Base-by-base conservation (phyloP, 2,329 filamentous ascomycete genomes). In the Trichoderma atrobrunneum region DNA sequence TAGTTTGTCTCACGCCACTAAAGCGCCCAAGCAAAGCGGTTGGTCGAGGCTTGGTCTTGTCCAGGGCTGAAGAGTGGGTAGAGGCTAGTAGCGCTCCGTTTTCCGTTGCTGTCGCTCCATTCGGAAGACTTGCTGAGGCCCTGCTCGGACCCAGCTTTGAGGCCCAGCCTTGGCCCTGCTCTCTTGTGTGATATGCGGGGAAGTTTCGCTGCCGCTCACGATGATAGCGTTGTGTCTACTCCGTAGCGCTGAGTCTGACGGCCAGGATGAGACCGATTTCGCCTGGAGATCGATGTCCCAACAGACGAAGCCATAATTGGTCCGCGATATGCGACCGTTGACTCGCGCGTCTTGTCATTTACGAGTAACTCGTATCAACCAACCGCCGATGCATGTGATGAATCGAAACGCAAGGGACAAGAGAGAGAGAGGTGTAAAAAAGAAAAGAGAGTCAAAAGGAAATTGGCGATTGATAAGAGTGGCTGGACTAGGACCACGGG, bases 1-100 rank as follows among this genome's bases (percentile, higher is more conserved):
- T 70, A 70, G 57, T 62, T 62, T 70, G 67, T 70, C 67, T 70
- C 67, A 70, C 67, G 67, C 67, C 67, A 70, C 67, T 34, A 21
- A 21, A 48, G 56, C 39, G 56, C 57, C 57, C 34, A 54, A 54
- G 67, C 67, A 30, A 62, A 54, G 39, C 39, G 39, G 67, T 70
- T 62, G 67, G 63, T 66, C 63, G n/a, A 36, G 30, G 48, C 43
- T 34, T 34, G 39, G 57, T 70, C 66, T 36, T 43, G 54, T 61
- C 66, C 66, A 69, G 57, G 67, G 67, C 67, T 70, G 67, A 70
- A 70, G 67, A 70, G 67, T 70, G 57, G 67, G 48, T 54, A 36
- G 21, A 36, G 39, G 21, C 67, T 30, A 62, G 43, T 0, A 68
- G 32, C 32, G 65, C 65, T 59, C 65, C 56, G 66, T 61, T 48